Percentiles rank a stretch among this genome's conserved stretches.
These are phyloP conservation scores for Cercospora zeina DNA, from an alignment of 2,329 filamentous ascomycete species.

Conservation along the genomic window DNA sequence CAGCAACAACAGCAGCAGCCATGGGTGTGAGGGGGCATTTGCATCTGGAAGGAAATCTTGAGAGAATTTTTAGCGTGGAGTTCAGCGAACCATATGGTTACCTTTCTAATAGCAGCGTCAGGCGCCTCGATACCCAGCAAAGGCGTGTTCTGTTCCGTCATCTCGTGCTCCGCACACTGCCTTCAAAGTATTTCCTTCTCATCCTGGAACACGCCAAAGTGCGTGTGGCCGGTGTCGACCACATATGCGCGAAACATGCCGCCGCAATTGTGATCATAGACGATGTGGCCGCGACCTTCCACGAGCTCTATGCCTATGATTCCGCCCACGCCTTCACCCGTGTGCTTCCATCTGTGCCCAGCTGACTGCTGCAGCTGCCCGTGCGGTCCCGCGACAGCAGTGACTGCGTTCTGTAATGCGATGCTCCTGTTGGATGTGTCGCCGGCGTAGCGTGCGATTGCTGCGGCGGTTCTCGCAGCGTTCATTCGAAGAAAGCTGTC, in stretches of 20 bases:
- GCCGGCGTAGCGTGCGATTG: slow-evolving; percentile 67
- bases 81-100: slow-evolving; percentile 13
- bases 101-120: slow-evolving; percentile 8
- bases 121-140: slow-evolving; percentile 12
- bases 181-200: slow-evolving; percentile 10
- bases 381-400: slow-evolving; percentile 65
- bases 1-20: slow-evolving; percentile 26
- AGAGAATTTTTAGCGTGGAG: slow-evolving; percentile 14
- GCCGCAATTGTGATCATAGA: slow-evolving; percentile 80
- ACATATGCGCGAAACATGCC: slow-evolving; percentile 86
- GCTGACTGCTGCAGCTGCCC: slow-evolving; percentile 76
- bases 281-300: slow-evolving; percentile 55
- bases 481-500: slow-evolving; percentile 77
- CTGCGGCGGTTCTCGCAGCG: slow-evolving; percentile 70
- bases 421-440: slow-evolving; percentile 34
- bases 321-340: slow-evolving; percentile 78
- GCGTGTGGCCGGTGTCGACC: slow-evolving; percentile 59
- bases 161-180: background rate
- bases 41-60: background rate
- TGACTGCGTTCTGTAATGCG: slow-evolving; percentile 58
- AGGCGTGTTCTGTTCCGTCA: background rate
- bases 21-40: slow-evolving; percentile 8
- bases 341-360: slow-evolving; percentile 68
- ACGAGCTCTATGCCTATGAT: slow-evolving; percentile 76
- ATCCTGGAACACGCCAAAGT: slow-evolving; percentile 34